A percentile compares a stretch with the other conserved stretches of the same genome.
These are phyloP conservation scores for Kwoniella dendrophila DNA, from an alignment of 768 basidiomycete species.

Conservation along the genomic window DNA sequence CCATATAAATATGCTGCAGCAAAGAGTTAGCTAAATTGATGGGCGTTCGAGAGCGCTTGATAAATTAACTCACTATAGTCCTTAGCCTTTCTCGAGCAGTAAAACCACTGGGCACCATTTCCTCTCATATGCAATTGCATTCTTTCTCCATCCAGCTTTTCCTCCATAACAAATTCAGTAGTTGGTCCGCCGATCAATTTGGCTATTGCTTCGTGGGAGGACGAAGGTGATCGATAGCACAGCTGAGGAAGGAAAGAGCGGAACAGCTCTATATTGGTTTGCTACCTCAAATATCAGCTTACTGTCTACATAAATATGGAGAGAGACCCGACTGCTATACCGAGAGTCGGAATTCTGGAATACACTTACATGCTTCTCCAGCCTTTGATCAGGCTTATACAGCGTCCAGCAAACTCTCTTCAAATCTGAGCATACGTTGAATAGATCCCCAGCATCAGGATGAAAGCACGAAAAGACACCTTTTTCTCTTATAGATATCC, in stretches of 20 bases:
- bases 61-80: constrained; percentile 36
- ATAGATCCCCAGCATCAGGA: constrained; percentile 88
- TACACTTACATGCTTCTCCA: constrained; percentile 52
- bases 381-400: constrained; percentile 70
- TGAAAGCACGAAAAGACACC: constrained; percentile 90
- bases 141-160: constrained; percentile 95
- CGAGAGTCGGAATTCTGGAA: too few relatives aligned
- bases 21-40: constrained; percentile 77
- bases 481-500: constrained; percentile 89
- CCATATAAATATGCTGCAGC: constrained; percentile 84
- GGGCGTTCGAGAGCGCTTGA: neutral
- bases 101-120: constrained; percentile 75
- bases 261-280: constrained; percentile 80
- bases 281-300: constrained; percentile 59
- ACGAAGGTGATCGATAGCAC: constrained; percentile 77
- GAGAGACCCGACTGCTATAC: too few relatives aligned
- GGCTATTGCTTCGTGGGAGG: constrained; percentile 77
- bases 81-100: constrained; percentile 75
- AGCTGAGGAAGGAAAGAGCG: constrained; percentile 92
- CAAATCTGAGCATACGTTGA: constrained; percentile 94
- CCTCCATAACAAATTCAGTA: constrained; percentile 83
- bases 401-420: constrained; percentile 91
- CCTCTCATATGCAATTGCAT: constrained; percentile 94
- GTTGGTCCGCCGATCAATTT: constrained; percentile 71
- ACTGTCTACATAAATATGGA: neutral